Evolutionary conservation across 148 eudicot genomes (phyloP), one percentile per base, ranked within the genome.

Genomic region (Rhododendron vialii): DNA sequence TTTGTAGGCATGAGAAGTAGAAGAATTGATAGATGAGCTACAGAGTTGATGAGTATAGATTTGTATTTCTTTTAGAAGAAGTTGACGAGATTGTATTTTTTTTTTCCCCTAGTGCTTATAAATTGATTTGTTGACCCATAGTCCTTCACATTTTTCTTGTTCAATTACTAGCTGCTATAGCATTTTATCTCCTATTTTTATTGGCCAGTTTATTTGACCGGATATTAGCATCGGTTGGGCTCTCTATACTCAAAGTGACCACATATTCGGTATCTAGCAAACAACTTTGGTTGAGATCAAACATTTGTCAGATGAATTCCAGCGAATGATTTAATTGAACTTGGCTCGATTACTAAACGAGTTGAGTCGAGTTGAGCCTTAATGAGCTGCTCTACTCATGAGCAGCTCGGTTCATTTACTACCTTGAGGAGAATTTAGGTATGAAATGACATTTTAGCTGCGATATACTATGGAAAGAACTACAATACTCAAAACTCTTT

Each of bases 1-100:
- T 18, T 45, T 45, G 17, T 28, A 48, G 78, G 30, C 26, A 47
- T 83, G 51, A 67, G 55, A 71, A 71, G 57, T 50, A 51, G 81
- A 55, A 76, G 22, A 84, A 75, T 61, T 9, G 67, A 82, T 30
- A 82, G 81, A 43, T 55, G 36, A 86, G 63, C 43, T 86, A 82
- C 35, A 82, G 59, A 67, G 48, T 75, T 75, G 50, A n/a, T 82
- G 6, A 15, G 76, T 15, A 73, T 38, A 86, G 43, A 71, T 36
- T 20, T 76, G 77, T 75, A 75, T 12, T 71, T 81, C 63, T 78
- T 67, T 28, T 5, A 30, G 11, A 28, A 24, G 4, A 20, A 63
- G 84, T 55, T 26, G 41, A 87, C 51, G 67, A 26, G 13, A 53
- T 65, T 71, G 38, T 33, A 71, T 30, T 71, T 65, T 48, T 65